These are phyloP conservation scores for Holtermannia corniformis DNA, from an alignment of 768 basidiomycete species.

Conservation along the genomic window DNA sequence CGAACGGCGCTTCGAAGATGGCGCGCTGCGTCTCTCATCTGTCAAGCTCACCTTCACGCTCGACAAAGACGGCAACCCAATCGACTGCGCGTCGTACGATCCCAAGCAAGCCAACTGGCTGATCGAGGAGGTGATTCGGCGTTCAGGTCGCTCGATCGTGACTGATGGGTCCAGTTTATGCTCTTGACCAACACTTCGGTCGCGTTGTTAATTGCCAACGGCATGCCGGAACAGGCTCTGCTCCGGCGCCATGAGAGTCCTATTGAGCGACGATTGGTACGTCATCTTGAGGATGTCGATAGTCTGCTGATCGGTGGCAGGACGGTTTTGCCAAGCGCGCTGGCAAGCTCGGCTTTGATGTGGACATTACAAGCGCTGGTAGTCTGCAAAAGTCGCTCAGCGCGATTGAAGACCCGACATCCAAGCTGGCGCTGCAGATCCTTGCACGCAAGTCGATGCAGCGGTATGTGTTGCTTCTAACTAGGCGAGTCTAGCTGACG, in stretches of 20 bases:
- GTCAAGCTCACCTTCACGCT: slow-evolving; percentile 65
- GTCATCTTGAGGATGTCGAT: slow-evolving; percentile 29
- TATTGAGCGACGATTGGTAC: slow-evolving; percentile 77
- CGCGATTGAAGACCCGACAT: slow-evolving; percentile 60
- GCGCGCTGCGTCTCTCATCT: slow-evolving; percentile 63
- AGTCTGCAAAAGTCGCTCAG: slow-evolving; percentile 76
- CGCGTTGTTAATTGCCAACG: slow-evolving; percentile 84
- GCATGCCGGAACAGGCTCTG: slow-evolving; percentile 93
- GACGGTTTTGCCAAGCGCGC: slow-evolving; percentile 71
- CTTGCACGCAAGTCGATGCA: slow-evolving; percentile 86
- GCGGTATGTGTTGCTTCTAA: slow-evolving; percentile 28
- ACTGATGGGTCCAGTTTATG: slow-evolving; percentile 65
- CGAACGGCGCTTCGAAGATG: slow-evolving; percentile 63
- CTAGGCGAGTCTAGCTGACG: background rate
- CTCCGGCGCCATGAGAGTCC: slow-evolving; percentile 90
- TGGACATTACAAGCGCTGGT: slow-evolving; percentile 70
- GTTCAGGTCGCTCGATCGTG: background rate
- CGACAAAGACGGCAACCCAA: slow-evolving; percentile 65
- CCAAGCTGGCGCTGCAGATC: slow-evolving; percentile 68
- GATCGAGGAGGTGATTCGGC: slow-evolving; percentile 79
- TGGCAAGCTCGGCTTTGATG: slow-evolving; percentile 65
- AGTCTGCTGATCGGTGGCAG: slow-evolving; percentile 43
- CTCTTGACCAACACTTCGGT: slow-evolving; percentile 78
- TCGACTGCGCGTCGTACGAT: slow-evolving; percentile 62
- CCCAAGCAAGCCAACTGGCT: slow-evolving; percentile 64